A percentile compares a stretch with the other conserved stretches of the same genome.
Evolutionary conservation across 2,329 filamentous ascomycete genomes (phyloP).

Genomic region (Neonectria hederae): DNA sequence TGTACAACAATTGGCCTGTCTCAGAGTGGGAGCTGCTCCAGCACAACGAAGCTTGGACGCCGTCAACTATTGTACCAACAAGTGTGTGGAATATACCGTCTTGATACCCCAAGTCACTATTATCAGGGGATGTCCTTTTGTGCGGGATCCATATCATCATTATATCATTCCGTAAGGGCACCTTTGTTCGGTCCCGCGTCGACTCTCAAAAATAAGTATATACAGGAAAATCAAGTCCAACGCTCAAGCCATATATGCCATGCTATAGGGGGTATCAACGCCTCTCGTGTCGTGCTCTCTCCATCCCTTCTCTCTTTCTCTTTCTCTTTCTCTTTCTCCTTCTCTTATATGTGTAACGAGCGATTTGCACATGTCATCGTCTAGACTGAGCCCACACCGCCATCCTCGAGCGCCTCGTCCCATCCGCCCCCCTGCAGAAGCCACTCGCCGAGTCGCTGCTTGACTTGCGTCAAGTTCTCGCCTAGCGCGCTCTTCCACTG

Average conservation of each 20-base stretch:
- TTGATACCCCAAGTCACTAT: conserved; percentile 6
- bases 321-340: not conserved
- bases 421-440: conserved; percentile 84
- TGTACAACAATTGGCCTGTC: conserved; percentile 12
- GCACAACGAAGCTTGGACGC: not conserved
- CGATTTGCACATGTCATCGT: conserved; percentile 8
- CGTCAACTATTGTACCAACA: conserved; percentile 17
- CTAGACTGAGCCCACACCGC: conserved; percentile 60
- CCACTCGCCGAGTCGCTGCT: conserved; percentile 77
- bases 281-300: conserved; percentile 25
- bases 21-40: not conserved
- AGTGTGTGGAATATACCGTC: conserved; percentile 5
- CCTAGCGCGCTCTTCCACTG: conserved; percentile 93
- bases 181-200: conserved; percentile 5
- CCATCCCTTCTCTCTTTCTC: not conserved
- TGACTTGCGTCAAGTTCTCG: conserved; percentile 76
- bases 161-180: conserved; percentile 19
- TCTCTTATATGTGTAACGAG: not conserved
- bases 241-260: conserved; percentile 15
- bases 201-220: conserved; percentile 20
- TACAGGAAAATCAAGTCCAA: conserved; percentile 29
- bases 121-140: not conserved
- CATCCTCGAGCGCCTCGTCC: conserved; percentile 78
- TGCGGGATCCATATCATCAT: conserved; percentile 12
- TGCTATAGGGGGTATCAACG: conserved; percentile 44